A percentile compares a stretch with the other conserved stretches of the same genome.
Evolutionary conservation across 2,329 filamentous ascomycete genomes (phyloP).

Genomic region (Colletotrichum tofieldiae): DNA sequence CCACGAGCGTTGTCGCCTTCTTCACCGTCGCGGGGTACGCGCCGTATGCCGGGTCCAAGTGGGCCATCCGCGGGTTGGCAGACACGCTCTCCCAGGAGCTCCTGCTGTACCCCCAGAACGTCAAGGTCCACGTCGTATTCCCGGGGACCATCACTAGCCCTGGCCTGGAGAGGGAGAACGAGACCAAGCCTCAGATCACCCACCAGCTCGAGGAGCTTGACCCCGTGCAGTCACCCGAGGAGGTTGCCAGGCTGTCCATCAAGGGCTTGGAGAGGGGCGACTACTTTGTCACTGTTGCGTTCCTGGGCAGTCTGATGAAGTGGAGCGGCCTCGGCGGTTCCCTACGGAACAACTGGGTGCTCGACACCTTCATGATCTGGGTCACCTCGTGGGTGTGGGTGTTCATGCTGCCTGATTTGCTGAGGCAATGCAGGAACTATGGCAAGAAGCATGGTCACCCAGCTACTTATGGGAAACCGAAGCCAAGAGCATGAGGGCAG

Average conservation of each 20-base stretch:
- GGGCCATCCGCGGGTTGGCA: constrained; percentile 85
- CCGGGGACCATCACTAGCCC: constrained; percentile 88
- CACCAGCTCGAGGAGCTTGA: constrained; percentile 87
- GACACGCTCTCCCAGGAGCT: constrained; percentile 90
- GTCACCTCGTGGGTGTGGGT: constrained; percentile 71
- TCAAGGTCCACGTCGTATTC: constrained; percentile 86
- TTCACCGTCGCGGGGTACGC: constrained; percentile 86
- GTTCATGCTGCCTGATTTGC: constrained; percentile 70
- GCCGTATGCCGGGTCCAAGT: constrained; percentile 88
- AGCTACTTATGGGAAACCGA: constrained; percentile 59
- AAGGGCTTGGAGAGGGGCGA: constrained; percentile 84
- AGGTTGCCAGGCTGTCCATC: constrained; percentile 81
- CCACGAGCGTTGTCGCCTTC: constrained; percentile 82
- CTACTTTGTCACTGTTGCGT: constrained; percentile 83
- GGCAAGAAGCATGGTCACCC: constrained; percentile 73
- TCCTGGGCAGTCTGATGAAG: constrained; percentile 81
- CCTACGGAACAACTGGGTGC: constrained; percentile 71
- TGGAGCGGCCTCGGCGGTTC: constrained; percentile 70
- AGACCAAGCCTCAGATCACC: constrained; percentile 85
- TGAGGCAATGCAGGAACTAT: constrained; percentile 71
- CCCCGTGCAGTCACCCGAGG: constrained; percentile 82
- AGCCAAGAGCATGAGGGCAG: constrained; percentile 11
- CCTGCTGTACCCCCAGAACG: constrained; percentile 86
- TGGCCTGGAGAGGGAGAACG: constrained; percentile 82
- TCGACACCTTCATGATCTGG: constrained; percentile 69